A percentile compares a stretch with the other conserved stretches of the same genome.
Evolutionary conservation across 805 yeast species (phyloP).

Genomic region (Candida sphagnicola): DNA sequence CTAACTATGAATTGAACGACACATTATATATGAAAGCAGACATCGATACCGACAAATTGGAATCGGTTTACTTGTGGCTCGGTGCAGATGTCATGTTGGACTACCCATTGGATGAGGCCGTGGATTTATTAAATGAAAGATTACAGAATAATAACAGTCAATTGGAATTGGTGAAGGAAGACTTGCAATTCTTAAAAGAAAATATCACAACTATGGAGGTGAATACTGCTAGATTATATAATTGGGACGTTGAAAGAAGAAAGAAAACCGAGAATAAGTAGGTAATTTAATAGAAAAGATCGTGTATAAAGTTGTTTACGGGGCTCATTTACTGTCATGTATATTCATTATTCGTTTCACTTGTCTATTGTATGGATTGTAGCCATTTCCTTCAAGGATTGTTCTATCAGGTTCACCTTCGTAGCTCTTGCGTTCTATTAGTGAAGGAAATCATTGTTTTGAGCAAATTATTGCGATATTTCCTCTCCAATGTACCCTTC

Average conservation of each 20-base stretch:
- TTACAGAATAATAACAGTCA: constrained; percentile 59
- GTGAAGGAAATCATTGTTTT: no score
- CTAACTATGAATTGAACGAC: constrained; percentile 91
- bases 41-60: constrained; percentile 52
- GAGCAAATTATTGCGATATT: no score
- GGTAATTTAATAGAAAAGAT: no score
- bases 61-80: constrained; percentile 82
- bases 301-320: background rate
- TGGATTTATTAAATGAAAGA: constrained; percentile 59
- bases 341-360: no score
- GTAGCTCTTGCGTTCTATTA: no score
- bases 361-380: no score
- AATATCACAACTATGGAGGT: constrained; percentile 98
- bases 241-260: constrained; percentile 83
- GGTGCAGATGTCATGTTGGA: constrained; percentile 98
- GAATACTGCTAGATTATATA: constrained; percentile 87
- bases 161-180: constrained; percentile 67
- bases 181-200: constrained; percentile 76
- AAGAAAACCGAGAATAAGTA: constrained; percentile 43
- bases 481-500: no score
- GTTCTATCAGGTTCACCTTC: no score
- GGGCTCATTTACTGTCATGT: no score
- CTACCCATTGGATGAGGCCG: constrained; percentile 86
- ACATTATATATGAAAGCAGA: constrained; percentile 84
- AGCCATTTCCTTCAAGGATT: no score